These are phyloP conservation scores for Tricholoma flavovirens DNA, from an alignment of 768 basidiomycete genomes.

Conservation along the genomic window DNA sequence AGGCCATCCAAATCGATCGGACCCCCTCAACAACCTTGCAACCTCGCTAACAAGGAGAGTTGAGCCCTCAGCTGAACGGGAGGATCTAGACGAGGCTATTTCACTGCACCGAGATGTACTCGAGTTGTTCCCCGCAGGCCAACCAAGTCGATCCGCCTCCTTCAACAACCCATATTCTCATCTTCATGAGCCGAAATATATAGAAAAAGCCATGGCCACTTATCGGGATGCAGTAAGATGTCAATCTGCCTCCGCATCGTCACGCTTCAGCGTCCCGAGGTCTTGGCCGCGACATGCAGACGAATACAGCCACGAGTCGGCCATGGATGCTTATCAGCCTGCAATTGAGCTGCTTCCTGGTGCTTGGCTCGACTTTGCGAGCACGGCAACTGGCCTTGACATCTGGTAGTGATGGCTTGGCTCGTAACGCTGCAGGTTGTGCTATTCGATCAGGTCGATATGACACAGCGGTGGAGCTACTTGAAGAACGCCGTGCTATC, in stretches of 20 bases:
- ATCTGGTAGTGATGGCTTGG: not conserved
- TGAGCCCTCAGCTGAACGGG: not conserved
- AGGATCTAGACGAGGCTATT: constrained; percentile 15
- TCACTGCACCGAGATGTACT: constrained; percentile 4
- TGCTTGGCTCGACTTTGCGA: not conserved
- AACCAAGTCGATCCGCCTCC: constrained; percentile 6
- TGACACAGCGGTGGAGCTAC: not conserved
- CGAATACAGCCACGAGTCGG: constrained; percentile 5
- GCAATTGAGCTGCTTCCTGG: not conserved
- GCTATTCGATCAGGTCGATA: not conserved
- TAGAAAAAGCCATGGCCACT: constrained; percentile 12
- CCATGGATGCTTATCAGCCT: not conserved
- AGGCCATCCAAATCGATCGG: constrained; percentile 8
- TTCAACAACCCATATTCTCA: constrained; percentile 8
- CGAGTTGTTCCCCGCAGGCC: constrained; percentile 1
- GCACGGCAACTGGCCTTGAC: not conserved
- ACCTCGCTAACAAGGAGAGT: not conserved
- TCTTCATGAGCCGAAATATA: not conserved
- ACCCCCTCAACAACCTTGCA: constrained; percentile 4
- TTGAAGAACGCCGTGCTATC: not conserved
- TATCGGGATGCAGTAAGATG: constrained; percentile 3
- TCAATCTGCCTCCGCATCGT: constrained; percentile 3
- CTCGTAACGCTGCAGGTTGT: not conserved
- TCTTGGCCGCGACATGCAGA: constrained; percentile 7
- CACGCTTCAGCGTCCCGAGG: constrained; percentile 3